Percentiles rank a stretch among this genome's conserved stretches.
phyloP scores from a whole-genome alignment of 1,284 basidiomycete genomes.

The Tylopilus sp. region DNA sequence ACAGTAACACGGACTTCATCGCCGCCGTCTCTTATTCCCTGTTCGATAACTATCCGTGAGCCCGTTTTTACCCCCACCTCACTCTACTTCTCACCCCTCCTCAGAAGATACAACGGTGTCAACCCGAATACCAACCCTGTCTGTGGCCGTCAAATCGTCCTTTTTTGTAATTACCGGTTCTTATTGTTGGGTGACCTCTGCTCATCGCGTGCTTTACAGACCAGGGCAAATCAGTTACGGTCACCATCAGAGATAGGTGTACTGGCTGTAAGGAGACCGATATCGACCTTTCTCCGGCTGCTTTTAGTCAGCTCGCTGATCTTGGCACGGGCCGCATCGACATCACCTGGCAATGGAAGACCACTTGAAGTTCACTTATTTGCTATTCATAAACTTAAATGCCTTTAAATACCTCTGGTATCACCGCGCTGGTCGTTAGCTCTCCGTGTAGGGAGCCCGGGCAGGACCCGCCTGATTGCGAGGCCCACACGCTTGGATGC shows the following conservation, averaged over 20 bases:
- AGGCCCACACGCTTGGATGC: constrained; percentile 17
- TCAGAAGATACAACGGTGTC: constrained; percentile 44
- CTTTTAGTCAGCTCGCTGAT: constrained; percentile 44
- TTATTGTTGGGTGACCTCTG: not conserved
- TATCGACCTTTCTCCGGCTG: constrained; percentile 57
- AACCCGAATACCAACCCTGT: constrained; percentile 67
- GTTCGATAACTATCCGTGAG: constrained; percentile 64
- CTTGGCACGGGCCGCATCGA: constrained; percentile 48
- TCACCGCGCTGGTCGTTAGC: constrained; percentile 16
- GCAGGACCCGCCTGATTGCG: constrained; percentile 6
- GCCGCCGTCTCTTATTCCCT: constrained; percentile 56
- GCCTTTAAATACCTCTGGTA: not conserved
- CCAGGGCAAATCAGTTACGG: constrained; percentile 45
- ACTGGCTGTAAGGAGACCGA: constrained; percentile 45
- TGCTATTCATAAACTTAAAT: constrained; percentile 24
- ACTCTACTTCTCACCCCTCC: constrained; percentile 1
- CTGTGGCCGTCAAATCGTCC: constrained; percentile 46
- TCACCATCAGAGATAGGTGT: constrained; percentile 62
- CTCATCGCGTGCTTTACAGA: constrained; percentile 36
- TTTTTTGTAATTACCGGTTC: constrained; percentile 37
- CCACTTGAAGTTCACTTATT: constrained; percentile 19
- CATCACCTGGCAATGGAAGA: constrained; percentile 47
- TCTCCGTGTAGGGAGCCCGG: constrained; percentile 15
- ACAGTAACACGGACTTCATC: constrained; percentile 52
- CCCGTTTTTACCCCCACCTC: not conserved